Conservation (phyloP, 2,329 filamentous ascomycete species). For the Fulvia fulva region DNA sequence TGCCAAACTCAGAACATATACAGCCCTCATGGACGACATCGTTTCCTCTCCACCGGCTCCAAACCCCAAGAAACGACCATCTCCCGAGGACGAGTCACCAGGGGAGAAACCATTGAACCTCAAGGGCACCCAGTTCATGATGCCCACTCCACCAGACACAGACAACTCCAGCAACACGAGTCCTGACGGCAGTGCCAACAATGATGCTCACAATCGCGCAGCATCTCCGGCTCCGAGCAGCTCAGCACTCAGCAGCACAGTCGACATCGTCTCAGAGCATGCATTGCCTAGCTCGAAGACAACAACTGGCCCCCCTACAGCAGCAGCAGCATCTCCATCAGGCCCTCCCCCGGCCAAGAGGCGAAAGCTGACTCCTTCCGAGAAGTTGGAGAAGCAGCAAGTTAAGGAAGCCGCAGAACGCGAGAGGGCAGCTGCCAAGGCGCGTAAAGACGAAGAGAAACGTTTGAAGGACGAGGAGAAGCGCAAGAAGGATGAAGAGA, state of each 20-base stretch:
- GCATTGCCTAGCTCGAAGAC: slow-evolving; percentile 7
- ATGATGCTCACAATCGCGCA: slow-evolving; percentile 18
- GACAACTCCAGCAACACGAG: slow-evolving; percentile 31
- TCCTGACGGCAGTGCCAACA: slow-evolving; percentile 17
- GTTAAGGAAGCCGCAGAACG: slow-evolving; percentile 23
- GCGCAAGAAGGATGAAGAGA: slow-evolving; percentile 39
- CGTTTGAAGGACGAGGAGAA: slow-evolving; percentile 40
- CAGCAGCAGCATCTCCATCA: slow-evolving; percentile 7
- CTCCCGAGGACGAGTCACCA: slow-evolving; percentile 23
- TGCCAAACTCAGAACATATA: background rate
- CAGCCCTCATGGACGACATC: slow-evolving; percentile 30
- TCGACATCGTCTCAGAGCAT: slow-evolving; percentile 21
- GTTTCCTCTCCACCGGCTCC: slow-evolving; percentile 27
- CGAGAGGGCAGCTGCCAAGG: slow-evolving; percentile 36
- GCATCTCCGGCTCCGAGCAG: slow-evolving; percentile 32
- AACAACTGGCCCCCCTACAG: slow-evolving; percentile 2
- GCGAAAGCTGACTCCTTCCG: slow-evolving; percentile 40
- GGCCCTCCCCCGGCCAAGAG: slow-evolving; percentile 38
- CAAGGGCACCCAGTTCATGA: slow-evolving; percentile 33
- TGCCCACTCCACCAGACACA: slow-evolving; percentile 33
- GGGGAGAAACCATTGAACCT: slow-evolving; percentile 31
- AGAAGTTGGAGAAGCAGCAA: slow-evolving; percentile 37
- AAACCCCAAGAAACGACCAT: slow-evolving; percentile 26
- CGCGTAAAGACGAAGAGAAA: slow-evolving; percentile 40
- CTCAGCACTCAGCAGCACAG: slow-evolving; percentile 32